phyloP scores from a whole-genome alignment of 305 asterid genomes.

The Nicotiana rustica region DNA sequence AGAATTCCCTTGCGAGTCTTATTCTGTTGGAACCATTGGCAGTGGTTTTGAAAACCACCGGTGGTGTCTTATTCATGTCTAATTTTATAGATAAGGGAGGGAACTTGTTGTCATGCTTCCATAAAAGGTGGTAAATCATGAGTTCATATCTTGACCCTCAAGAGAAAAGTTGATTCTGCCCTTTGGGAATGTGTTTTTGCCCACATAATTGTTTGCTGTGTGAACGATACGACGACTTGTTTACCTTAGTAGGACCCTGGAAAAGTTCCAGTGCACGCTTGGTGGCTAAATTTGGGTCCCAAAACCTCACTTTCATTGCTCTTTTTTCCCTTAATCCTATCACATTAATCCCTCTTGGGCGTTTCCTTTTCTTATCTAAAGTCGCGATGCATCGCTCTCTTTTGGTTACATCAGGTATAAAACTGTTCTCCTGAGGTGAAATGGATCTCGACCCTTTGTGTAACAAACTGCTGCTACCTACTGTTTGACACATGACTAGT shows the following conservation, averaged over 20 bases:
- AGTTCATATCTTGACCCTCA: slow-evolving; percentile 42
- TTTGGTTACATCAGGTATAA: slow-evolving; percentile 26
- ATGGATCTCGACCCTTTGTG: not conserved
- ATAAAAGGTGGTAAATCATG: slow-evolving; percentile 31
- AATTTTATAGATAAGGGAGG: slow-evolving; percentile 29
- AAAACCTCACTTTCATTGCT: slow-evolving; percentile 39
- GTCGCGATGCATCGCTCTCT: not conserved
- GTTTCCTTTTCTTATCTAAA: slow-evolving; percentile 16
- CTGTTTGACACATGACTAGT: slow-evolving; percentile 13
- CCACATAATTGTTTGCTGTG: slow-evolving; percentile 28
- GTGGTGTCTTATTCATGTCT: slow-evolving; percentile 39
- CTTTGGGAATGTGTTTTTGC: slow-evolving; percentile 17
- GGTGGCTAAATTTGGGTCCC: slow-evolving; percentile 50
- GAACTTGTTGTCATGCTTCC: slow-evolving; percentile 32
- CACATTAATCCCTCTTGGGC: slow-evolving; percentile 36
- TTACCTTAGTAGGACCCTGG: slow-evolving; percentile 42
- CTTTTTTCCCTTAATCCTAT: slow-evolving; percentile 31
- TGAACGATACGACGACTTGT: slow-evolving; percentile 42
- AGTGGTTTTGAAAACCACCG: slow-evolving; percentile 37
- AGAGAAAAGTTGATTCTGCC: slow-evolving; percentile 37
- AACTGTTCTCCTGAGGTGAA: not conserved
- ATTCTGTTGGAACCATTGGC: slow-evolving; percentile 37
- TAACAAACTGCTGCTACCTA: not conserved
- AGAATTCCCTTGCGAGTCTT: slow-evolving; percentile 32
- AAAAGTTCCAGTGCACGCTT: slow-evolving; percentile 47